Percentiles rank a stretch among this genome's conserved stretches.
Evolutionary conservation across 805 yeast species (phyloP).

Genomic region (Metahyphopichia silvanorum): DNA sequence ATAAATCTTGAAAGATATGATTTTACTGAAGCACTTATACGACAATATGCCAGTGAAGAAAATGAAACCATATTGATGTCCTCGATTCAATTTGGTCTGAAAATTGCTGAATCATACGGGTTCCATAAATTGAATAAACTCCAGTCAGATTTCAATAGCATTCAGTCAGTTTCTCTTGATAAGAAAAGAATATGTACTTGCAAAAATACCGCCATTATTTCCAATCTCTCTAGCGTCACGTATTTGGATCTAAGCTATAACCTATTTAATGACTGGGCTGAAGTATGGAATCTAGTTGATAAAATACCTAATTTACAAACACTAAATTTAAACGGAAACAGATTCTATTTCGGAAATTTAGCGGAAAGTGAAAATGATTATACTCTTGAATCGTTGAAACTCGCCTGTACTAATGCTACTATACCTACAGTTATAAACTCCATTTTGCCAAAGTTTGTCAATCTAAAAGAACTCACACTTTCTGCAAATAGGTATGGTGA

Average conservation of each 20-base stretch:
- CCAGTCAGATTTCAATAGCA: slow-evolving; percentile 43
- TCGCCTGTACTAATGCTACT: slow-evolving; percentile 23
- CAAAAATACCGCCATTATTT: slow-evolving; percentile 4
- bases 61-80: slow-evolving; percentile 12
- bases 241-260: slow-evolving; percentile 62
- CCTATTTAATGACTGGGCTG: slow-evolving; percentile 41
- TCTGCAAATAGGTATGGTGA: slow-evolving; percentile 31
- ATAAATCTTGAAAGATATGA: slow-evolving; percentile 20
- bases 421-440: slow-evolving; percentile 9
- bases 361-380: slow-evolving; percentile 4
- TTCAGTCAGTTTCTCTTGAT: slow-evolving; percentile 52
- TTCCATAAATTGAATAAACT: slow-evolving; percentile 52
- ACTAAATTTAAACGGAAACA: slow-evolving; percentile 55
- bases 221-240: slow-evolving; percentile 16
- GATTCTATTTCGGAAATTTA: slow-evolving; percentile 18
- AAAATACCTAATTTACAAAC: slow-evolving; percentile 33
- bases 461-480: slow-evolving; percentile 26
- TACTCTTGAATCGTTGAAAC: slow-evolving; percentile 15
- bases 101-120: slow-evolving; percentile 61
- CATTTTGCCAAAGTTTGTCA: slow-evolving; percentile 33
- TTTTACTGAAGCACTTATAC: slow-evolving; percentile 49
- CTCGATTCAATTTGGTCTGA: slow-evolving; percentile 47
- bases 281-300: slow-evolving; percentile 34
- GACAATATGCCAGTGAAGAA: slow-evolving; percentile 39
- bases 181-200: slow-evolving; percentile 30